Base-by-base conservation (phyloP, 306 rosid species). In the Arachis hypogaea region DNA sequence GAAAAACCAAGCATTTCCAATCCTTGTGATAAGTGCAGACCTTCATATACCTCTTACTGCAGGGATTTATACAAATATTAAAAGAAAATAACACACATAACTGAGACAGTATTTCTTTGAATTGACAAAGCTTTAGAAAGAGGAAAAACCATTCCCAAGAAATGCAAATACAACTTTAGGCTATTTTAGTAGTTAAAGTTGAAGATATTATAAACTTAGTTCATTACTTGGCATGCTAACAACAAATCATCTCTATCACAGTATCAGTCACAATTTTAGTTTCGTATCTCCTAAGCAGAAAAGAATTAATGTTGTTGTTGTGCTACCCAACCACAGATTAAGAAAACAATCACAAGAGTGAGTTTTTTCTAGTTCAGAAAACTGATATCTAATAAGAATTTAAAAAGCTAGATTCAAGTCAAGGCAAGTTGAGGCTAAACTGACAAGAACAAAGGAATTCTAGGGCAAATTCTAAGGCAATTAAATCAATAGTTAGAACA, bases 341-440 rank as follows among this genome's bases (percentile, higher is more conserved):
- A 47, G 59, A 45, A 55, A 69, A 69, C 59, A 52, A 52, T 10
- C 47, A 54, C 41, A 2, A 16, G 12, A 66, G 52, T 11, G 22
- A 7, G 33, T 9, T 56, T 68, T 68, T 30, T 50, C 66, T 65
- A 65, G 36, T 64, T 65, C 46, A 55, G 46, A 74, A 12, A 52
- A 42, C 72, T 42, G 28, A 29, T 7, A 40, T 66, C 59, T 22
- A 11, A 41, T 44, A 63, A 22, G 5, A 8, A 51, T n/a, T 38
- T 14, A 2, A 40, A 69, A 16, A 73, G 9, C 60, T 42, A 56
- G 45, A 49, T 43, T 33, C 38, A 40, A 22, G 28, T 65, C 14
- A 43, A 44, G 64, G 54, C 44, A 59, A 43, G 57, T 7, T 69
- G 11, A 38, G 40, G 14, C 58, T 56, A 45, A 16, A 71, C 38